Percentiles rank a stretch among this genome's conserved stretches.
Conservation (phyloP, 2,329 filamentous ascomycete species). For the Bipolaris bicolor region DNA sequence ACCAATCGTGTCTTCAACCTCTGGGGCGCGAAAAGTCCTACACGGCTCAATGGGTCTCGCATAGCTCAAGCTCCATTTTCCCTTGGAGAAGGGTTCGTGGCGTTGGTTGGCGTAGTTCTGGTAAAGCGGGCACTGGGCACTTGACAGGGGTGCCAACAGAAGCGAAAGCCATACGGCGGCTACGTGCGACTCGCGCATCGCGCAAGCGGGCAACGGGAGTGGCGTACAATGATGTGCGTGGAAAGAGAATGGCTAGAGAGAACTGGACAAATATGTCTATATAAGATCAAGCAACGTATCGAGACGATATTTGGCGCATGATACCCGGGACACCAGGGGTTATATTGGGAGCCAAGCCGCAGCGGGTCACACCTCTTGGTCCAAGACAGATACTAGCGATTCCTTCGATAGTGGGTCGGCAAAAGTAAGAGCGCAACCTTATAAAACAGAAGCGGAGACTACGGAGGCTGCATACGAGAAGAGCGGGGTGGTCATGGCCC, state of each 20-base stretch:
- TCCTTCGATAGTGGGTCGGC: neutral
- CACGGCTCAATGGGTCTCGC: conserved; percentile 53
- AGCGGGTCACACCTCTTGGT: conserved; percentile 3
- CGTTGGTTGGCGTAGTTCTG: conserved; percentile 46
- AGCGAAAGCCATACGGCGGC: conserved; percentile 12
- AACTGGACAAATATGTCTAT: neutral
- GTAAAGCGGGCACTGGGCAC: conserved; percentile 53
- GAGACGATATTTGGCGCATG: neutral
- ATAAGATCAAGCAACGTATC: neutral
- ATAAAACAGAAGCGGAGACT: no score
- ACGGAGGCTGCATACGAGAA: no score
- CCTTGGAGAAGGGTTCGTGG: conserved; percentile 52
- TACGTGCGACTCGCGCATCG: conserved; percentile 17
- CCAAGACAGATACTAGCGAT: neutral
- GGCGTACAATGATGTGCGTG: neutral
- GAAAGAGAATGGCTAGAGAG: neutral
- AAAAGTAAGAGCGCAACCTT: no score
- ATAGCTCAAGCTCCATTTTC: conserved; percentile 52
- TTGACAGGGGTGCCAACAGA: conserved; percentile 20
- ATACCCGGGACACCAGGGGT: conserved; percentile 2
- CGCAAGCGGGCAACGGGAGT: neutral
- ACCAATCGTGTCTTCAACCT: conserved; percentile 50
- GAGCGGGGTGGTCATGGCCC: no score
- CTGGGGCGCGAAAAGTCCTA: conserved; percentile 52
- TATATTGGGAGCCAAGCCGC: conserved; percentile 13